phyloP scores from a whole-genome alignment of 75 land plant genomes.

The Pinus albicaulis region DNA sequence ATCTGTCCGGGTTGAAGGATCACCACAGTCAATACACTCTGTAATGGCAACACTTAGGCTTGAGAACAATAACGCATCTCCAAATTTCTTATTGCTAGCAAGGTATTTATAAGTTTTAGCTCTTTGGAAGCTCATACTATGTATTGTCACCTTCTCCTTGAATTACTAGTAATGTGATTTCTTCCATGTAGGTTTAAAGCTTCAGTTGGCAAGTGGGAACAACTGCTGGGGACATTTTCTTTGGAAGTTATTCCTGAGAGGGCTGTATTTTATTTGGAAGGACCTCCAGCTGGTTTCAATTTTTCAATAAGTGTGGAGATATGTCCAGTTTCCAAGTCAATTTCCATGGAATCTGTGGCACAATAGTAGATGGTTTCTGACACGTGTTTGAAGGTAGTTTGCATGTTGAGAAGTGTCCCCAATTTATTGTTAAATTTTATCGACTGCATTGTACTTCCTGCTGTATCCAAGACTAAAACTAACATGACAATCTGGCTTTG shows the following conservation, averaged over 20 bases:
- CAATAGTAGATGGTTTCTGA: not conserved
- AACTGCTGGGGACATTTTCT: constrained; percentile 6
- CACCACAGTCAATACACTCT: not conserved
- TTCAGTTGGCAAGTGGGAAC: not conserved
- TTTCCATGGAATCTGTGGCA: not conserved
- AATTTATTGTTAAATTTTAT: not conserved
- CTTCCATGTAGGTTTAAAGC: not conserved
- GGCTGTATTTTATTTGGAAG: constrained; percentile 34
- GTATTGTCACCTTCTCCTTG: not conserved
- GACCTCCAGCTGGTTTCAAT: constrained; percentile 33
- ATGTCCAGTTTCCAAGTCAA: not conserved
- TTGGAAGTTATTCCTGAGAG: constrained; percentile 13
- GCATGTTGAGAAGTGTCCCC: not conserved
- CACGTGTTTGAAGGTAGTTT: not conserved
- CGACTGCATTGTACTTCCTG: constrained; percentile 5
- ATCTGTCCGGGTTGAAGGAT: not conserved
- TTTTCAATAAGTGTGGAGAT: constrained; percentile 17
- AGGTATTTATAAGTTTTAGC: not conserved
- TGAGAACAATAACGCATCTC: not conserved
- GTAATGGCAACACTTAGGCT: constrained; percentile 1
- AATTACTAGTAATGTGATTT: not conserved
- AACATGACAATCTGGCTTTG: not conserved
- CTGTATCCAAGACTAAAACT: constrained; percentile 3
- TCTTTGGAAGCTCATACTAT: not conserved
- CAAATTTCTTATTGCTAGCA: not conserved